These are phyloP conservation scores for Exophiala dermatitidis DNA, from an alignment of 2,329 filamentous ascomycete species.

Conservation along the genomic window DNA sequence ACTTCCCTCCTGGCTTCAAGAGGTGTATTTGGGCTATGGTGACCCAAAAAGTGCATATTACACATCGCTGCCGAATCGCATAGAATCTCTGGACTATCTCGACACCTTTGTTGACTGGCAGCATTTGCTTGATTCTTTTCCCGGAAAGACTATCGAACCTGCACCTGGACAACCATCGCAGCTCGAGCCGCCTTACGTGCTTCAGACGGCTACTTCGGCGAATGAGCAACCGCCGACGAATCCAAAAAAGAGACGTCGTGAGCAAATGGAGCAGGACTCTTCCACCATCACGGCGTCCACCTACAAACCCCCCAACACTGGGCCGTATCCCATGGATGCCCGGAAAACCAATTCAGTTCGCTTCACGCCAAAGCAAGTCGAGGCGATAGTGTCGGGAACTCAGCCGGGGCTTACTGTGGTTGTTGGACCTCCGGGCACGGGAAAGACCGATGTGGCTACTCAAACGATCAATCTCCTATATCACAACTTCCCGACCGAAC, in stretches of 20 bases:
- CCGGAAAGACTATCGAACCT: constrained; percentile 79
- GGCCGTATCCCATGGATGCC: constrained; percentile 78
- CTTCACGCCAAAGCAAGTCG: constrained; percentile 84
- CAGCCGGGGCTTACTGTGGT: constrained; percentile 92
- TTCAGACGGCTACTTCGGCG: constrained; percentile 58
- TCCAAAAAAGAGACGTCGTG: constrained; percentile 79
- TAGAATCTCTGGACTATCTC: constrained; percentile 76
- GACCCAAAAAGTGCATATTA: constrained; percentile 84
- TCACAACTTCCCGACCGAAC: constrained; percentile 90
- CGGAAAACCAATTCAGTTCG: constrained; percentile 75
- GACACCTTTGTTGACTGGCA: constrained; percentile 96
- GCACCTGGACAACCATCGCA: constrained; percentile 62
- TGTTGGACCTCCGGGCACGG: constrained; percentile 90
- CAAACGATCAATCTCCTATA: constrained; percentile 99
- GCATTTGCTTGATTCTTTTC: constrained; percentile 81
- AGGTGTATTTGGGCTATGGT: constrained; percentile 95
- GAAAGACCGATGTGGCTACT: constrained; percentile 97
- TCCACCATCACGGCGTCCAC: constrained; percentile 71
- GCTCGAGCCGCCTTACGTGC: constrained; percentile 80
- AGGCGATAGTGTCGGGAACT: constrained; percentile 87
- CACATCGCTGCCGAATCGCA: constrained; percentile 68
- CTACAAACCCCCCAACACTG: constrained; percentile 80
- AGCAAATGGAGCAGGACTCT: constrained; percentile 59
- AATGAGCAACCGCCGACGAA: constrained; percentile 48
- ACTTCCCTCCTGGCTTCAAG: constrained; percentile 84